phyloP scores from a whole-genome alignment of 2,329 filamentous ascomycete genomes.

The Colletotrichum siamense region DNA sequence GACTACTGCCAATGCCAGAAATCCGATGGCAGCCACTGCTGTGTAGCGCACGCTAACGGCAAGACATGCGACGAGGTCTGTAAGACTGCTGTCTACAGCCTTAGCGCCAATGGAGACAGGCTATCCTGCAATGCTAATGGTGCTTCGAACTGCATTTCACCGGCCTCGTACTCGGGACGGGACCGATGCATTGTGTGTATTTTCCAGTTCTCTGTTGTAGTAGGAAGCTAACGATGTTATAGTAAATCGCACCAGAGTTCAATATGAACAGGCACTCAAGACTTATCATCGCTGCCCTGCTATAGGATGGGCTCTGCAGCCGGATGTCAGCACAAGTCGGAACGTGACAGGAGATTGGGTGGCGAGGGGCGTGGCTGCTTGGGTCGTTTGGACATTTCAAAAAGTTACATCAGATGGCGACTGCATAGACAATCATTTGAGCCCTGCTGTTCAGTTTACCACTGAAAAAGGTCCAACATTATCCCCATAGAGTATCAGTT shows the following conservation, averaged over 20 bases:
- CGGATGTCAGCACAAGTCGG: not conserved
- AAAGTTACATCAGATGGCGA: not conserved
- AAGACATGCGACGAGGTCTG: not conserved
- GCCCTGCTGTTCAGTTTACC: not conserved
- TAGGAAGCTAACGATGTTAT: not conserved
- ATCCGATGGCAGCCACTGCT: not conserved
- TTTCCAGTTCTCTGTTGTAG: not conserved
- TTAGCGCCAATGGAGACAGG: not conserved
- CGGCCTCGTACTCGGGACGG: not conserved
- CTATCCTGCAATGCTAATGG: not conserved
- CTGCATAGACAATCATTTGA: not conserved
- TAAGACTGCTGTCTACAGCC: not conserved
- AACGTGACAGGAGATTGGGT: not conserved
- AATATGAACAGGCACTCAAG: not conserved
- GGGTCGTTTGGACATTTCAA: not conserved
- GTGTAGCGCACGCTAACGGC: not conserved
- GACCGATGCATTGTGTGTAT: not conserved
- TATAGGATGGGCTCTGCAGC: not conserved
- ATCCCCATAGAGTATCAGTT: accelerated
- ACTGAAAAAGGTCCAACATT: not conserved
- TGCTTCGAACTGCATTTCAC: not conserved
- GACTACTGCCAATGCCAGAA: not conserved
- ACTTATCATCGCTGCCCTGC: not conserved
- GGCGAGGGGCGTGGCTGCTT: not conserved
- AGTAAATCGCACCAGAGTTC: not conserved